A percentile compares a stretch with the other conserved stretches of the same genome.
These are phyloP conservation scores for Neostapfia colusana DNA, from an alignment of 176 grass and related monocot genomes.

Conservation along the genomic window DNA sequence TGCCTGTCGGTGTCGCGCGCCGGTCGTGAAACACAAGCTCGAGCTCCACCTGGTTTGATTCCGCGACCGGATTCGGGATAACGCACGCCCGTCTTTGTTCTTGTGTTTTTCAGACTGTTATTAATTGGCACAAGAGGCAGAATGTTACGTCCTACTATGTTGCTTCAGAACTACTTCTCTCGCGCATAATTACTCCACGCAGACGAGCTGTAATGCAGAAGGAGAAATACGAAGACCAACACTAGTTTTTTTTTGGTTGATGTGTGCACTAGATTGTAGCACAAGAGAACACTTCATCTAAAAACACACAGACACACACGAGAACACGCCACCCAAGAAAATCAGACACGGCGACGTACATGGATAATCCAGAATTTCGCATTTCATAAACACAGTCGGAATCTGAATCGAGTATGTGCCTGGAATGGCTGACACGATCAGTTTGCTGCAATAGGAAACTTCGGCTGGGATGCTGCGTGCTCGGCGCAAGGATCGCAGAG, in stretches of 20 bases:
- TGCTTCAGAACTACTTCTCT: neutral
- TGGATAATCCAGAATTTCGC: neutral
- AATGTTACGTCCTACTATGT: conserved; percentile 6
- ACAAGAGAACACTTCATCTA: neutral
- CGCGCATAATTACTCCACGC: conserved; percentile 4
- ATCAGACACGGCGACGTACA: neutral
- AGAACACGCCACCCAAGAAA: no score
- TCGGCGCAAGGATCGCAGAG: conserved; percentile 18
- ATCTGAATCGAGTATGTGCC: conserved; percentile 12
- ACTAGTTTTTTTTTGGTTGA: no score
- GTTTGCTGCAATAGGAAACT: conserved; percentile 31
- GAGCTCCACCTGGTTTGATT: neutral
- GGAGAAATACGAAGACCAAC: no score
- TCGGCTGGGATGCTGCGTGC: conserved; percentile 14
- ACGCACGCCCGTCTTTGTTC: neutral
- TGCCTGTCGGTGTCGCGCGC: conserved; percentile 32
- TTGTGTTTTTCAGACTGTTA: neutral
- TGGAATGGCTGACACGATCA: neutral
- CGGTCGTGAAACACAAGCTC: neutral
- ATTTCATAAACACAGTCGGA: neutral
- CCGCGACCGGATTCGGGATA: neutral
- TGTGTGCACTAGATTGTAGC: no score
- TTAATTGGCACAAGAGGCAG: neutral
- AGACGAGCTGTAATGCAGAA: neutral
- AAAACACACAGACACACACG: no score